Base-by-base conservation (phyloP, 192 early-diverging fungal genomes). In the Kappamyces sp. region DNA sequence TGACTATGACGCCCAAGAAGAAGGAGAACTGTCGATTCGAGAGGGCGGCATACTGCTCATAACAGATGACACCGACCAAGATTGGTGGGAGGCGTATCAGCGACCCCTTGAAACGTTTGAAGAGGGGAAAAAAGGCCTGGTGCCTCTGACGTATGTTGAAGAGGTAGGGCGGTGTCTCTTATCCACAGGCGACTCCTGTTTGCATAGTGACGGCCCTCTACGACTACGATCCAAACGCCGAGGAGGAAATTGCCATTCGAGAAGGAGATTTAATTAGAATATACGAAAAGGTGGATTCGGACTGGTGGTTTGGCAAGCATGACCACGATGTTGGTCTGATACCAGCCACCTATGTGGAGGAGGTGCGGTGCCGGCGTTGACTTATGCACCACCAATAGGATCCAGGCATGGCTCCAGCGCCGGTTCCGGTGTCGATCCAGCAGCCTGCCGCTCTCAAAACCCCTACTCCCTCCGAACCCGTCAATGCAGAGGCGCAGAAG, bases 251-350 rank as follows among this genome's bases (percentile, higher is more conserved):
- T 43, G 68, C 60, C 49, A 71, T 83, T 37, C 47, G 46, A 6
- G 80, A 83, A 58, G 71, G 65, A 39, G 77, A 62, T 15, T 49
- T 49, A 4, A 48, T 75, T 49, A 66, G 79, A 49, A 68, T 99
- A 3, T 85, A 90, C 63, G 90, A 93, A 46, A 82, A 84, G 34
- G 85, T 85, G 55, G 92, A 94, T 62, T 84, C 84, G 3, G 93
- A 97, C 69, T 99, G 96, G 96, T 93, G 84, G 80, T 82, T 95
- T 61, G 90, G 83, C 15, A 80, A 80, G 60, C 70, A 73, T 34
- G 80, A 79, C 35, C 79, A 86, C 59, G 79, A 76, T 2, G 84
- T 86, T 49, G 96, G 96, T 13, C 86, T 95, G 59, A 83, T 88
- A 32, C 96, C 94, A 49, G 84, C 84, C 55, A 87, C 86, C 44